A percentile compares a stretch with the other conserved stretches of the same genome.
Conservation (phyloP, 495 filamentous ascomycete genomes). For the Neurospora sp. region DNA sequence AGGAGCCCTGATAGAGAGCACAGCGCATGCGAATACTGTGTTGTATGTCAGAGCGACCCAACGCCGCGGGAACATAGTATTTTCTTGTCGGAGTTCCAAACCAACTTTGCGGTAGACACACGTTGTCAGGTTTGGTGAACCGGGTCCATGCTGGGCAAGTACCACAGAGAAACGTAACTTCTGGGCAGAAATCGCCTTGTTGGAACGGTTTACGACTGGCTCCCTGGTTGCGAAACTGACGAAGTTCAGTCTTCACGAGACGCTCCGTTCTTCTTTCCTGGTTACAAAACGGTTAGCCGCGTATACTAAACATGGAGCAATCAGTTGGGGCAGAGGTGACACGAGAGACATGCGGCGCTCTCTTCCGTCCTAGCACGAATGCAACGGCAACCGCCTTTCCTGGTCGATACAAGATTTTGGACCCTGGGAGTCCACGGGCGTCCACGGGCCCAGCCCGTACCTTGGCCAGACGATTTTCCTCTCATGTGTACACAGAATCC, state of each 20-base stretch:
- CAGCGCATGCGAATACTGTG: not conserved
- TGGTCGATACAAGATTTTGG: conserved; percentile 1
- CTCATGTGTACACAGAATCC: not conserved
- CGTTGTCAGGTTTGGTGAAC: not conserved
- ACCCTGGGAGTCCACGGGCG: not conserved
- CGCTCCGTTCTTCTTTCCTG: not conserved
- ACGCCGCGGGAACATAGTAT: not conserved
- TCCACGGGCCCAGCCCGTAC: not conserved
- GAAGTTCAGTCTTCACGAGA: not conserved
- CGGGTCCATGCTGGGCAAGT: not conserved
- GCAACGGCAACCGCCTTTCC: conserved; percentile 1
- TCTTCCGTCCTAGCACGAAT: conserved; percentile 6
- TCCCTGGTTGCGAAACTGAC: not conserved
- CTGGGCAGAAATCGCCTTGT: not conserved
- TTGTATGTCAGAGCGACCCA: not conserved
- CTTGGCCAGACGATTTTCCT: conserved; percentile 2
- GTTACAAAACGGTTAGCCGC: not conserved
- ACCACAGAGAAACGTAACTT: not conserved
- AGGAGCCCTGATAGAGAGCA: not conserved
- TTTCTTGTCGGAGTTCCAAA: not conserved
- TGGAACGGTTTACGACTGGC: not conserved
- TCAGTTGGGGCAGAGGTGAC: not conserved
- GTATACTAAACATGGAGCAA: not conserved
- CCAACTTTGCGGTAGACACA: not conserved
- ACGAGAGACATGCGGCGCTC: conserved; percentile 2